A percentile compares a stretch with the other conserved stretches of the same genome.
Evolutionary conservation across 352 stramenopile species (phyloP).

Genomic region (Phytophthora citrophthora): DNA sequence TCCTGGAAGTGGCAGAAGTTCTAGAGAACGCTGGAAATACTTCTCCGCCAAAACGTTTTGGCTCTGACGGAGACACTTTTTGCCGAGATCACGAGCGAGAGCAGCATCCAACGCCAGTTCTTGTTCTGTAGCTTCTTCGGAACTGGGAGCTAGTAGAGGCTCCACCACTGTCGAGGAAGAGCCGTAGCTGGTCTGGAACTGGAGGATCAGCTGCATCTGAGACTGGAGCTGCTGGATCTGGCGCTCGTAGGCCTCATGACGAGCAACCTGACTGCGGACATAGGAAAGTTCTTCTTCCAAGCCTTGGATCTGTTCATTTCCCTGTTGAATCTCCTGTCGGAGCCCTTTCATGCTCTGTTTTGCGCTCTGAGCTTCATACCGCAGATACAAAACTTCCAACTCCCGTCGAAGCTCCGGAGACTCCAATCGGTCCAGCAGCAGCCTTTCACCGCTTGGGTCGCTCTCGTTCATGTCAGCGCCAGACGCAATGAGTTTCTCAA

Average conservation of each 20-base stretch:
- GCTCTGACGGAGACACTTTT: constrained; percentile 55
- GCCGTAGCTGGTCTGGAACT: constrained; percentile 19
- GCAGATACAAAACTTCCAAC: constrained; percentile 64
- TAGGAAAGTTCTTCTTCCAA: constrained; percentile 13
- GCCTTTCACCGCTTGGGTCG: not conserved
- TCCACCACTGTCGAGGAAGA: not conserved
- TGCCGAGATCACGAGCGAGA: constrained; percentile 66
- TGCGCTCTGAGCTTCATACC: constrained; percentile 33
- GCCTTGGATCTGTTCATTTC: constrained; percentile 1
- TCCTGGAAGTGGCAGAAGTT: constrained; percentile 60
- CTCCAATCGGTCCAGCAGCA: constrained; percentile 59
- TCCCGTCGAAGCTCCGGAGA: constrained; percentile 57
- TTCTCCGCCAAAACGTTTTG: constrained; percentile 52
- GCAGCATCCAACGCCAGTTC: constrained; percentile 64
- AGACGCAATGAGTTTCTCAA: constrained; percentile 53
- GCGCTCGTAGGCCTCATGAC: constrained; percentile 5
- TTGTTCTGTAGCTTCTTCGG: constrained; percentile 5
- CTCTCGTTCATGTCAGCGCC: constrained; percentile 40
- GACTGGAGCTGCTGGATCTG: constrained; percentile 69
- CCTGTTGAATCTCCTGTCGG: constrained; percentile 10
- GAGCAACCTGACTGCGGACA: constrained; percentile 5
- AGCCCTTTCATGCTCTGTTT: constrained; percentile 11
- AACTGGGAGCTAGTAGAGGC: constrained; percentile 11
- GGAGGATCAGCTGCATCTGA: constrained; percentile 57
- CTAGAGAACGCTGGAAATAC: constrained; percentile 69